Conservation (phyloP, 129 eudicot species). For the Tagetes erecta region DNA sequence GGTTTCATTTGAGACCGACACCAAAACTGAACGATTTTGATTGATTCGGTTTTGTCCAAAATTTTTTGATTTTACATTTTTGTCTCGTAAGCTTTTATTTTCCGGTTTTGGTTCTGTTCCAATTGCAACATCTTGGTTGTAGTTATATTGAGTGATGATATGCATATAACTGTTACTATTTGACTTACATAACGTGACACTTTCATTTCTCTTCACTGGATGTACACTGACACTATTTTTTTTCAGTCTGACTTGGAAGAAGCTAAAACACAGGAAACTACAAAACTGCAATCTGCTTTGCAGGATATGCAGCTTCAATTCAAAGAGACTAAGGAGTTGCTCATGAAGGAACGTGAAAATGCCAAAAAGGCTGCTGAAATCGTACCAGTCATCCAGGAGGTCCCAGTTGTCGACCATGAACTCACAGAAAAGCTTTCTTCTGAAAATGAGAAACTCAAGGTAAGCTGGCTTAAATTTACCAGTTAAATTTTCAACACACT, state of each 20-base stretch:
- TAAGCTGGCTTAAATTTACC: slow-evolving; percentile 25
- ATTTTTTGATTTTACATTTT: no score
- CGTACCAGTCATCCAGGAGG: slow-evolving; percentile 68
- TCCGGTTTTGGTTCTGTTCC: not conserved
- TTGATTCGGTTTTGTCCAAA: not conserved
- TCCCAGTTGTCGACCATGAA: slow-evolving; percentile 69
- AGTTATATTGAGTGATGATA: no score
- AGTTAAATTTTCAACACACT: slow-evolving; percentile 5
- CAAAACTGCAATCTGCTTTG: slow-evolving; percentile 74
- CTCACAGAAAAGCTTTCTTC: slow-evolving; percentile 60
- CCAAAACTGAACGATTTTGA: not conserved
- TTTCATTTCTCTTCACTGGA: not conserved
- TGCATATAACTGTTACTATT: not conserved
- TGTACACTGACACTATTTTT: slow-evolving; percentile 18
- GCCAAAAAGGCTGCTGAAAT: slow-evolving; percentile 59
- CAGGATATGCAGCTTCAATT: slow-evolving; percentile 73
- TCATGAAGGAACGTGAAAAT: slow-evolving; percentile 63
- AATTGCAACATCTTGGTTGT: not conserved
- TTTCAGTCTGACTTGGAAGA: slow-evolving; percentile 79
- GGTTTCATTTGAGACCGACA: not conserved
- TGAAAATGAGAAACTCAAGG: slow-evolving; percentile 85
- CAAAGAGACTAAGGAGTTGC: slow-evolving; percentile 71
- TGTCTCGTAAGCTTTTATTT: not conserved
- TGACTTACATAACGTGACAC: not conserved
- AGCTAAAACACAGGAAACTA: slow-evolving; percentile 73